phyloP scores from a whole-genome alignment of 2,329 filamentous ascomycete genomes.

The Aspergillus ruber region DNA sequence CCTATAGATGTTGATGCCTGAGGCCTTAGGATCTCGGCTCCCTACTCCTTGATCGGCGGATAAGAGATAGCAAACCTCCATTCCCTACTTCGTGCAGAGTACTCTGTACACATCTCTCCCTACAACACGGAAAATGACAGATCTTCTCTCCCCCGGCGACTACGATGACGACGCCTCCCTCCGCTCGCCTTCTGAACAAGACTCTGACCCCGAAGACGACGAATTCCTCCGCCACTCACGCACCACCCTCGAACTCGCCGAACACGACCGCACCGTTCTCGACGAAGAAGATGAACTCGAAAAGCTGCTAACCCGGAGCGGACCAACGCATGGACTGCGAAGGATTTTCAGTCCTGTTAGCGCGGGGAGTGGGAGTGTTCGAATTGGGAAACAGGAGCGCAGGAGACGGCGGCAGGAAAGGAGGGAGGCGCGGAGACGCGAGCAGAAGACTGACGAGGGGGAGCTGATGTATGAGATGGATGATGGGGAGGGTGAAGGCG shows the following conservation, averaged over 20 bases:
- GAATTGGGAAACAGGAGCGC: slow-evolving; percentile 46
- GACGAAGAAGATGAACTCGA: slow-evolving; percentile 65
- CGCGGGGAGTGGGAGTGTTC: slow-evolving; percentile 35
- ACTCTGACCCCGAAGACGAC: slow-evolving; percentile 71
- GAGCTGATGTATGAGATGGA: slow-evolving; percentile 88
- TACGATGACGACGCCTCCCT: slow-evolving; percentile 68
- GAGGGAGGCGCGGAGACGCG: slow-evolving; percentile 46
- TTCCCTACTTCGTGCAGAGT: no score
- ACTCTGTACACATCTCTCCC: no score
- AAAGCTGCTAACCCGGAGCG: slow-evolving; percentile 38
- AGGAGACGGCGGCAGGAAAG: slow-evolving; percentile 38
- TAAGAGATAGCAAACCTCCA: no score
- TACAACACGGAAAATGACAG: not conserved
- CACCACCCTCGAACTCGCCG: slow-evolving; percentile 62
- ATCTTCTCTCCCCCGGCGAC: slow-evolving; percentile 55
- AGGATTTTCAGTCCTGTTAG: slow-evolving; percentile 38
- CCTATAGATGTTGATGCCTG: no score
- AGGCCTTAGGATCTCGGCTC: no score
- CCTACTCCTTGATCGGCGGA: no score
- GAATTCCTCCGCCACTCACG: slow-evolving; percentile 59
- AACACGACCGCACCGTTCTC: slow-evolving; percentile 63
- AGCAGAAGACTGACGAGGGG: slow-evolving; percentile 58
- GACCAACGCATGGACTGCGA: slow-evolving; percentile 30
- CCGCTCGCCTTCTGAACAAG: slow-evolving; percentile 58
- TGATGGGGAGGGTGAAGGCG: slow-evolving; percentile 81